Percentiles rank a stretch among this genome's conserved stretches.
These are phyloP conservation scores for Kwoniella dendrophila DNA, from an alignment of 768 basidiomycete species.

Conservation along the genomic window DNA sequence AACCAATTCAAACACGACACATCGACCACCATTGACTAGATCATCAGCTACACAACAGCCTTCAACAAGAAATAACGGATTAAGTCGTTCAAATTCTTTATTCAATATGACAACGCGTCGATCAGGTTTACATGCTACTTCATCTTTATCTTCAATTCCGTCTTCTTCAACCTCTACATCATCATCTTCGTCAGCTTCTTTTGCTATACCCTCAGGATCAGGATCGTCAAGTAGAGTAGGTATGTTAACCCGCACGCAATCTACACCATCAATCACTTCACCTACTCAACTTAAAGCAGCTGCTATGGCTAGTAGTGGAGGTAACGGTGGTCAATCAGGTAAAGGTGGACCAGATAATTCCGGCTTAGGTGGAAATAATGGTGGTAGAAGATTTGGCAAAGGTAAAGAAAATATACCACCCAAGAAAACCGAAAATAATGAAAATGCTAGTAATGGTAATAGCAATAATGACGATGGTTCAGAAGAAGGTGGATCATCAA, in stretches of 20 bases:
- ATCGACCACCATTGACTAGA: constrained; percentile 36
- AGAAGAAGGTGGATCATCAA: constrained; percentile 14
- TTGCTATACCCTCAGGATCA: constrained; percentile 7
- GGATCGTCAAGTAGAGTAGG: constrained; percentile 17
- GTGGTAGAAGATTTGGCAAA: constrained; percentile 32
- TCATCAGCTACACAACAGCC: constrained; percentile 29
- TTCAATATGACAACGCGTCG: constrained; percentile 36
- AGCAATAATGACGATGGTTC: too few species aligned
- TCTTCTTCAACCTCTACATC: constrained; percentile 1
- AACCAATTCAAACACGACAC: constrained; percentile 7
- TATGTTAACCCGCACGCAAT: constrained; percentile 38
- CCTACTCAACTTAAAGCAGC: constrained; percentile 28
- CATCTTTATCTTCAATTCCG: not conserved
- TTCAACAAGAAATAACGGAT: constrained; percentile 21
- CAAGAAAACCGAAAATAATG: constrained; percentile 37
- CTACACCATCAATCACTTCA: constrained; percentile 31
- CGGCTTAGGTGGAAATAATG: constrained; percentile 5
- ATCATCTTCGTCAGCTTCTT: not conserved
- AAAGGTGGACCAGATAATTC: constrained; percentile 35
- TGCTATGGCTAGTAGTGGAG: constrained; percentile 22
- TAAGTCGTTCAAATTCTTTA: constrained; percentile 37
- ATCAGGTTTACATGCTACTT: constrained; percentile 2
- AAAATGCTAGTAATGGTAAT: not conserved
- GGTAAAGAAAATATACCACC: constrained; percentile 53
- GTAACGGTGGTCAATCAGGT: constrained; percentile 13